phyloP scores from a whole-genome alignment of 306 rosid species.

The Dalbergia oliveri region DNA sequence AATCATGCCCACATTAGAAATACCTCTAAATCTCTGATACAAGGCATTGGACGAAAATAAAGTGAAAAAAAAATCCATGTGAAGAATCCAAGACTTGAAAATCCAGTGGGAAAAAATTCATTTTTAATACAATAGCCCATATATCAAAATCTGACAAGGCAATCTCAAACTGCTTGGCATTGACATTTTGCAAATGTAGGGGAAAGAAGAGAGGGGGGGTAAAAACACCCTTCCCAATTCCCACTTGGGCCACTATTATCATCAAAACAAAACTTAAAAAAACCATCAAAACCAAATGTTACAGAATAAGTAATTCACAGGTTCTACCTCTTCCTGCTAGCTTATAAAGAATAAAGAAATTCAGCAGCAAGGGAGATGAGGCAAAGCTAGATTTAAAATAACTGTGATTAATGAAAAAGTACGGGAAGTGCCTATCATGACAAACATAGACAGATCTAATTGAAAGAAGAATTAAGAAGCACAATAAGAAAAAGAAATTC shows the following conservation, averaged over 20 bases:
- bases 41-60: not conserved
- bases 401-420: conserved; percentile 11
- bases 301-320: conserved; percentile 10
- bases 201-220: not conserved
- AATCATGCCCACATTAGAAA: conserved; percentile 14
- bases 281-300: not conserved
- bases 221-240: conserved; percentile 6
- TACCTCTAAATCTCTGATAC: conserved; percentile 3
- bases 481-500: conserved; percentile 18
- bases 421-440: conserved; percentile 10
- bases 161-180: not conserved
- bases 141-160: not conserved
- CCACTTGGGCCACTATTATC: conserved; percentile 14
- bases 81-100: conserved; percentile 5
- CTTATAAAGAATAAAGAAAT: conserved; percentile 1
- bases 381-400: conserved; percentile 11
- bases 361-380: conserved; percentile 4
- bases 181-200: conserved; percentile 23
- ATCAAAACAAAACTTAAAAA: conserved; percentile 8
- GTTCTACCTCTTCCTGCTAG: conserved; percentile 26
- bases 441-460: not conserved
- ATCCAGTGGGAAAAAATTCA: not conserved
- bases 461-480: conserved; percentile 4
- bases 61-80: too few relatives aligned
- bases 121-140: not conserved